Evolutionary conservation across 768 basidiomycete species (phyloP).

Genomic region (Paxillus involutus): DNA sequence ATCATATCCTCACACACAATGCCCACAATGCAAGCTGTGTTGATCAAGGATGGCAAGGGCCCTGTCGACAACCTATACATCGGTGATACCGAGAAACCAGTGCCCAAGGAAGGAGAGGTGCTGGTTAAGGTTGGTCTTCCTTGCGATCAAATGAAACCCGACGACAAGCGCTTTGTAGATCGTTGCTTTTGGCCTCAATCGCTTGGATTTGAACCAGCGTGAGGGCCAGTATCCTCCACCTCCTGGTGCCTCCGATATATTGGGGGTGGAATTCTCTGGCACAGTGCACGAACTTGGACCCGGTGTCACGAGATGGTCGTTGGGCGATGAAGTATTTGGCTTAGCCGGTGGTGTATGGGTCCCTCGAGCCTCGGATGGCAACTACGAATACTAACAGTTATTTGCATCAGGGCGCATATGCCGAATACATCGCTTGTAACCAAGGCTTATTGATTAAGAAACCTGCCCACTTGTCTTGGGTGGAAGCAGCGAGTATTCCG

Average conservation of each 20-base stretch:
- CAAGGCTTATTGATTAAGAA: conserved; percentile 72
- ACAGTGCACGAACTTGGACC: conserved; percentile 53
- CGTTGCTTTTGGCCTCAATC: conserved; percentile 84
- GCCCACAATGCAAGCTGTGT: conserved; percentile 68
- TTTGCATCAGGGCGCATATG: conserved; percentile 75
- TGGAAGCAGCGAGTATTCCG: conserved; percentile 83
- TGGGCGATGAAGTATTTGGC: conserved; percentile 76
- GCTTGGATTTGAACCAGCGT: conserved; percentile 80
- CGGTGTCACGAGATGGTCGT: conserved; percentile 51
- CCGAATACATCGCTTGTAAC: conserved; percentile 75
- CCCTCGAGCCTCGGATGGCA: neutral
- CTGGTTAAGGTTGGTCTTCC: conserved; percentile 66
- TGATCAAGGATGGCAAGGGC: conserved; percentile 75
- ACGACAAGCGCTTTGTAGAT: conserved; percentile 41
- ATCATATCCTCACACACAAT: conserved; percentile 4
- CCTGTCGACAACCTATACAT: conserved; percentile 77
- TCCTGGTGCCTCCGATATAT: conserved; percentile 67
- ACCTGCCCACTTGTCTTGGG: conserved; percentile 74
- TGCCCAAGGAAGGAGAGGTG: conserved; percentile 56
- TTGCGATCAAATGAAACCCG: neutral
- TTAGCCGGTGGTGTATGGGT: conserved; percentile 72
- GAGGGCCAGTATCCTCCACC: conserved; percentile 77
- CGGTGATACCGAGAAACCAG: conserved; percentile 67
- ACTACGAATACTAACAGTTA: neutral
- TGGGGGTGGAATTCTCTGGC: conserved; percentile 90